Evolutionary conservation across 1,139 yeast genomes (phyloP), one percentile per base, ranked within the genome.

Genomic region (Taphrina wiesneri): DNA sequence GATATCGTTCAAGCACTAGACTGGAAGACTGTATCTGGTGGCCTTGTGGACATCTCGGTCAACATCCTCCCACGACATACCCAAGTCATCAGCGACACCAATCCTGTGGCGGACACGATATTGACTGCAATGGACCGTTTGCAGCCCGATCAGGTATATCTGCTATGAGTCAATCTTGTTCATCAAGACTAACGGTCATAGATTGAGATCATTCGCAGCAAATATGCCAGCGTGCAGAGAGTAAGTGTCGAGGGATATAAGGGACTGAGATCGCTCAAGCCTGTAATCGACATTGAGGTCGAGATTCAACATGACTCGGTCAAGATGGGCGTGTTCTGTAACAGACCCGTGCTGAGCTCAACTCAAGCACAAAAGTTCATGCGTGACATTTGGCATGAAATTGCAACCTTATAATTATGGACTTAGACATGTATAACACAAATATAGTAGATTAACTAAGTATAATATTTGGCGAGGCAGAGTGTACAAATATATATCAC

Each of bases 321-420:
- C 43, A 69, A 62, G 32, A 54, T 71, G 17, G 72, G 72, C 5
- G 34, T 70, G 11, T 71, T 71, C 43, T 66, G 53, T 30, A 30
- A 26, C 5, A 19, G 34, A 1, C n/a, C 26, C 15, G 30, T 45
- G 6, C 26, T 56, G 15, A 23, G 17, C n/a, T 39, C 26, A 19
- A 23, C n/a, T 11, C 47, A 23, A 4, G 62, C 45, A 25, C 25
- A 45, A 19, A 30, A 19, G 11, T 30, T 56, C 28, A 30, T 56
- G 25, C 17, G 30, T 28, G 53, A 17, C n/a, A 19, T 45, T 21
- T 56, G 62, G 59, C 36, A 28, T 23, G 28, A 30, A 9, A 15
- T 54, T 11, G 36, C 13, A 49, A 15, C 19, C 36, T 49, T 21
- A 11, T n/a, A 45, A 21, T 26, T 26, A 28, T 21, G 17, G 28